These are phyloP conservation scores for Neonectria neomacrospora DNA, from an alignment of 2,329 filamentous ascomycete species.

Conservation along the genomic window DNA sequence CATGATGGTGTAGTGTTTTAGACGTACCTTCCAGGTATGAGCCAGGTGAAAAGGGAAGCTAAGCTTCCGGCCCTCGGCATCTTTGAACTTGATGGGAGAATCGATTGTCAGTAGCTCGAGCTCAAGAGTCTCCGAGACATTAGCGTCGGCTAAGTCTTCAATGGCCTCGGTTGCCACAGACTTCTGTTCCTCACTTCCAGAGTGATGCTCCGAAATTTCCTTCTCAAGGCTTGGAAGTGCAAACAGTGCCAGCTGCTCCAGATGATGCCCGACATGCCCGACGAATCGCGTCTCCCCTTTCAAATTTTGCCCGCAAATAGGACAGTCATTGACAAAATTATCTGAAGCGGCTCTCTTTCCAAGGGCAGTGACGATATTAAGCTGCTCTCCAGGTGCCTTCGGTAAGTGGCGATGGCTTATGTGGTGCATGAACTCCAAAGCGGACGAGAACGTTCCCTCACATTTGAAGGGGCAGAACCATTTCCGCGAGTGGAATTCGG, in stretches of 20 bases:
- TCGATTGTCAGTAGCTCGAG: too few relatives aligned
- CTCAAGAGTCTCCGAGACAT: too few relatives aligned
- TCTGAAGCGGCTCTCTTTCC: slow-evolving; percentile 12
- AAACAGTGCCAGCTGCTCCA: slow-evolving; percentile 42
- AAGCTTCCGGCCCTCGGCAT: too few relatives aligned
- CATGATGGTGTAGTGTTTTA: too few relatives aligned
- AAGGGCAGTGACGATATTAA: neutral
- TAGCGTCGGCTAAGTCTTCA: too few relatives aligned
- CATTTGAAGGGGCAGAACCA: slow-evolving; percentile 41
- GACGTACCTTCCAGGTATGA: too few relatives aligned
- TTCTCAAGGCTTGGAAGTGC: slow-evolving; percentile 25
- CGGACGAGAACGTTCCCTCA: slow-evolving; percentile 1
- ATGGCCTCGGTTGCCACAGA: too few relatives aligned
- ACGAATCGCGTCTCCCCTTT: slow-evolving; percentile 34
- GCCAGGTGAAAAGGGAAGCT: too few relatives aligned
- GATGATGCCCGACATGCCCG: slow-evolving; percentile 43
- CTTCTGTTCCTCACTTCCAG: slow-evolving; percentile 6
- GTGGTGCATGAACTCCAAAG: slow-evolving; percentile 2
- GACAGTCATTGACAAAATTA: slow-evolving; percentile 25
- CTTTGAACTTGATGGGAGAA: too few relatives aligned
- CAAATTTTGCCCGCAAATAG: slow-evolving; percentile 28
- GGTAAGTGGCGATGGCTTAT: slow-evolving; percentile 1
- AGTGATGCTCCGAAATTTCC: neutral
- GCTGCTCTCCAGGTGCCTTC: neutral
- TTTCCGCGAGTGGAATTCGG: slow-evolving; percentile 39